phyloP scores from a whole-genome alignment of 108 stramenopile genomes.

The Skeletonema costatum region DNA sequence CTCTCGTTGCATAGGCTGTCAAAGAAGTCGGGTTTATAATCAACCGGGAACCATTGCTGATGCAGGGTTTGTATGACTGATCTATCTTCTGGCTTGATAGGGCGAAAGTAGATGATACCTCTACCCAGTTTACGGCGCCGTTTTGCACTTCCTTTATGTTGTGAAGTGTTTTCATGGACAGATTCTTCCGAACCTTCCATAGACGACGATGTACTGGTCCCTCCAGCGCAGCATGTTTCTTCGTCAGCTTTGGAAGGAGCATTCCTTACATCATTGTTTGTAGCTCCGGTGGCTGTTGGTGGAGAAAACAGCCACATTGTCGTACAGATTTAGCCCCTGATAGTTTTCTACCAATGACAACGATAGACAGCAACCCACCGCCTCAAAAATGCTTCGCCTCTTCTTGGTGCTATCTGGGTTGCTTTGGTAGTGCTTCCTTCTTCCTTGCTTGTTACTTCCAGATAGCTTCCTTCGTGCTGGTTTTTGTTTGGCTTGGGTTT shows the following conservation, averaged over 20 bases:
- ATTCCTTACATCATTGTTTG: too few species aligned
- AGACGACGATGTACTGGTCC: too few species aligned
- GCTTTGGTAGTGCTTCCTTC: too few species aligned
- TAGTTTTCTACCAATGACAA: too few species aligned
- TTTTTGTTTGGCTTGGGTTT: too few species aligned
- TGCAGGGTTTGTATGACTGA: conserved; percentile 58
- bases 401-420: too few species aligned
- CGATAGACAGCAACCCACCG: too few species aligned
- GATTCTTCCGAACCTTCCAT: too few species aligned
- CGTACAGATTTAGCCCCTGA: neutral
- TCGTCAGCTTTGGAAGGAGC: neutral
- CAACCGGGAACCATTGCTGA: conserved; percentile 80
- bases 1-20: conserved; percentile 25
- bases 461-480: too few species aligned
- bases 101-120: conserved; percentile 54
- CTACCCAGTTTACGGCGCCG: neutral
- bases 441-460: too few species aligned
- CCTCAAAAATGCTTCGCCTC: too few species aligned
- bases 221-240: neutral
- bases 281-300: too few species aligned
- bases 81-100: conserved; percentile 56
- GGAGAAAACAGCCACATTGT: neutral
- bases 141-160: neutral
- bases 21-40: conserved; percentile 71
- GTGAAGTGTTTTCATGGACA: neutral